Base-by-base conservation (phyloP, 1,139 yeast species). In the Saccharomyces hybrid region DNA sequence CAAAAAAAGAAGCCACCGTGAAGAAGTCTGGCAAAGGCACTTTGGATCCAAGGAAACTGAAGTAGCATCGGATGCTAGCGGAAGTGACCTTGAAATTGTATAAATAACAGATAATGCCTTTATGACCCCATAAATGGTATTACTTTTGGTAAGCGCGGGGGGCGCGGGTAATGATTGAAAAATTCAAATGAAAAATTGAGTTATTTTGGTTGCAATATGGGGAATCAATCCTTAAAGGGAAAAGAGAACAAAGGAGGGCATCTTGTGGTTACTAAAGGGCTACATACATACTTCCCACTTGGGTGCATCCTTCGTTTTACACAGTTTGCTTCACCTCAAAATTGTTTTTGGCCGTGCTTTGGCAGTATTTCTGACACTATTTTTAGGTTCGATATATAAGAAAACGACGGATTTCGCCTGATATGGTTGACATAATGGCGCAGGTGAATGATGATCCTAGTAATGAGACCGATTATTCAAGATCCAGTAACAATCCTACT, bases 81-180 rank as follows among this genome's bases (percentile, higher is more conserved):
- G 67, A 41, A 71, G 73, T 55, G 78, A 74, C 31, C 59, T 74
- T 34, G 77, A 74, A 50, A 72, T 74, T 54, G 61, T 66, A 6
- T 59, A 49, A 49, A 44, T 5, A 14, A 7, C 23, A 7, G 20
- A 34, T 34, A 7, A 1, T 34, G 23, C 9, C n/a, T 16, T 34
- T 6, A 14, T 14, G 9, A 4, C 42, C 23, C 23, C 14, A 5
- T 16, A 16, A 27, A n/a, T 23, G 48, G 48, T 34, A 34, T 34
- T 34, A 14, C 42, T 34, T 34, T 34, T 34, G 23, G 23, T 34
- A 14, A 13, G 25, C 20, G 42, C n/a, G n/a, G 42, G 20, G 20
- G 23, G 16, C 20, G 42, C 42, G 42, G 42, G 42, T 34, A 34
- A 34, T 34, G 42, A 14, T 7, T 34, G 42, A 34, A 34, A 34